Conservation (phyloP, 2,329 filamentous ascomycete species). For the Epichloe sibirici region DNA sequence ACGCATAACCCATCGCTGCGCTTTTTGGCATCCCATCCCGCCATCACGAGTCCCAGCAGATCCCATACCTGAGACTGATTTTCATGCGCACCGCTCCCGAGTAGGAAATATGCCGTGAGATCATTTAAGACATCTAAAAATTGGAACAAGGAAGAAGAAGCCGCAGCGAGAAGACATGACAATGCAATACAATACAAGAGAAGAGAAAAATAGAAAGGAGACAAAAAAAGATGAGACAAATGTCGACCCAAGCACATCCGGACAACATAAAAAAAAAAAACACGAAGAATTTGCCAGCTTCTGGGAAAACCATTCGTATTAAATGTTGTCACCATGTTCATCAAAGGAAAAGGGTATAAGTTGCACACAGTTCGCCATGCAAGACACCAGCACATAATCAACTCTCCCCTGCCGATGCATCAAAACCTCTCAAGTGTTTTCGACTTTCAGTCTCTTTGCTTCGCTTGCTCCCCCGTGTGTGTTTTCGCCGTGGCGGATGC, state of each 20-base stretch:
- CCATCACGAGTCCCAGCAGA: too few species aligned
- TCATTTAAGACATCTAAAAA: too few species aligned
- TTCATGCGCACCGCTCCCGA: too few species aligned
- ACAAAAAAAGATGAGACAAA: too few species aligned
- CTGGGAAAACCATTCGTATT: not conserved
- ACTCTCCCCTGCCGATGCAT: not conserved
- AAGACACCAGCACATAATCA: not conserved
- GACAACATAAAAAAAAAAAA: not conserved
- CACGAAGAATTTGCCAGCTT: not conserved
- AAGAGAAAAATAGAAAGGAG: too few species aligned
- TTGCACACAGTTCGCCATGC: not conserved
- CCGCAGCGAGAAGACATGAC: too few species aligned
- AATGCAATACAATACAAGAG: too few species aligned
- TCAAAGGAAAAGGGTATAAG: conserved; percentile 8
- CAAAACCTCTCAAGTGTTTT: conserved; percentile 17
- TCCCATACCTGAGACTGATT: too few species aligned
- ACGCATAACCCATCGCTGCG: too few species aligned
- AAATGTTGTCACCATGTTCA: not conserved
- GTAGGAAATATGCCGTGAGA: too few species aligned
- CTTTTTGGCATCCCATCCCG: too few species aligned
- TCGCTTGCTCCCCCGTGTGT: conserved; percentile 30
- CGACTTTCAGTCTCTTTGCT: conserved; percentile 41
- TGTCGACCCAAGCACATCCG: not conserved
- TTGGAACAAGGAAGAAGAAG: too few species aligned
- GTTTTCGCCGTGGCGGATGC: conserved; percentile 27